Evolutionary conservation across 805 yeast species (phyloP).

Genomic region (Saturnispora sanitii): DNA sequence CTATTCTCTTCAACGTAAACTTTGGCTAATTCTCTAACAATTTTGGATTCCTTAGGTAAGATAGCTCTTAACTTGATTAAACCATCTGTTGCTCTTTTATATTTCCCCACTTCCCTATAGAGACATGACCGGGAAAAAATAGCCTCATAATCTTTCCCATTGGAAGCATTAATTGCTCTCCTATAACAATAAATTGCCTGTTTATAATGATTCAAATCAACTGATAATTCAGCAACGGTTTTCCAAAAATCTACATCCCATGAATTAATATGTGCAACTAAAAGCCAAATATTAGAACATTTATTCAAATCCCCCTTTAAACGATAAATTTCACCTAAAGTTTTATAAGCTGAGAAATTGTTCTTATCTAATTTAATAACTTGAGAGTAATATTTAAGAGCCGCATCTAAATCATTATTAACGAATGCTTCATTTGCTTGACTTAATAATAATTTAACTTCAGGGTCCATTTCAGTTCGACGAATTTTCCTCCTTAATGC

Average conservation of each 20-base stretch:
- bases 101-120: constrained; percentile 55
- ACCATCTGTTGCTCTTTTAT: constrained; percentile 65
- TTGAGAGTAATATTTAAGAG: constrained; percentile 49
- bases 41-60: constrained; percentile 50
- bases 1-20: constrained; percentile 45
- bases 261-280: constrained; percentile 71
- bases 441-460: constrained; percentile 54
- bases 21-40: constrained; percentile 53
- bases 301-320: constrained; percentile 57
- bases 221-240: constrained; percentile 59
- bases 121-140: constrained; percentile 57
- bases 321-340: constrained; percentile 75
- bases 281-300: constrained; percentile 71
- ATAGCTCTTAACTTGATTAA: constrained; percentile 46
- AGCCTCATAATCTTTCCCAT: constrained; percentile 40
- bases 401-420: constrained; percentile 45
- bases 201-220: constrained; percentile 53
- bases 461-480: constrained; percentile 52
- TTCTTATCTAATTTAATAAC: constrained; percentile 71
- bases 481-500: constrained; percentile 32
- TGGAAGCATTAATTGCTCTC: constrained; percentile 42
- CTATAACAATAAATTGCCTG: constrained; percentile 77
- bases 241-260: constrained; percentile 75
- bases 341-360: constrained; percentile 76
- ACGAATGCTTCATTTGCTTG: constrained; percentile 79